A percentile compares a stretch with the other conserved stretches of the same genome.
These are phyloP conservation scores for Punica granatum DNA, from an alignment of 345 rosid genomes.

Conservation along the genomic window DNA sequence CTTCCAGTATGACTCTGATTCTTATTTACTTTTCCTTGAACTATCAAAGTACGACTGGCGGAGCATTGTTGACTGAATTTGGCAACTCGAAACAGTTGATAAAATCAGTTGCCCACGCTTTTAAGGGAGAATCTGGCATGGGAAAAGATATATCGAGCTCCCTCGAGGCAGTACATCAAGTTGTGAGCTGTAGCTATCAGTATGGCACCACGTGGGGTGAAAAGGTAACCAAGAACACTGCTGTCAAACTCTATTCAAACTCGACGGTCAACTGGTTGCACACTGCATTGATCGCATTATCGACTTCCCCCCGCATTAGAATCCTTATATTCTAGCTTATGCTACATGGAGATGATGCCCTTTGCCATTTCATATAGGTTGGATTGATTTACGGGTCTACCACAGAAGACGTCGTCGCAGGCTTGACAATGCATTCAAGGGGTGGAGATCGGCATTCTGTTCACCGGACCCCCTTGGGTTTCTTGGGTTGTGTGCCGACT, in stretches of 20 bases:
- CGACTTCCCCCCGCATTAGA: no score
- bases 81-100: constrained; percentile 44
- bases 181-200: constrained; percentile 43
- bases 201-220: constrained; percentile 44
- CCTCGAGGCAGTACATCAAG: constrained; percentile 28
- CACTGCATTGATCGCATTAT: neutral
- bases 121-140: constrained; percentile 25
- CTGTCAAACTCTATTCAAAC: no score
- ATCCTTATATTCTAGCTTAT: no score
- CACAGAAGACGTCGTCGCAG: constrained; percentile 46
- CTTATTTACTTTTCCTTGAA: no score
- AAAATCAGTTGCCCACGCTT: constrained; percentile 29
- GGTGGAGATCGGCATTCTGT: constrained; percentile 32
- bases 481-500: constrained; percentile 46
- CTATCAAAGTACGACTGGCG: no score
- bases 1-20: no score
- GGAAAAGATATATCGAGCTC: constrained; percentile 1
- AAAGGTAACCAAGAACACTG: constrained; percentile 23
- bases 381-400: constrained; percentile 67
- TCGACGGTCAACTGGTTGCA: neutral
- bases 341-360: no score
- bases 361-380: constrained; percentile 21
- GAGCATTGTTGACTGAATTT: constrained; percentile 17
- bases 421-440: constrained; percentile 14
- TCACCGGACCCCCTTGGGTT: constrained; percentile 39